Conservation (phyloP, 495 filamentous ascomycete species). For the Penicillium paxilli region DNA sequence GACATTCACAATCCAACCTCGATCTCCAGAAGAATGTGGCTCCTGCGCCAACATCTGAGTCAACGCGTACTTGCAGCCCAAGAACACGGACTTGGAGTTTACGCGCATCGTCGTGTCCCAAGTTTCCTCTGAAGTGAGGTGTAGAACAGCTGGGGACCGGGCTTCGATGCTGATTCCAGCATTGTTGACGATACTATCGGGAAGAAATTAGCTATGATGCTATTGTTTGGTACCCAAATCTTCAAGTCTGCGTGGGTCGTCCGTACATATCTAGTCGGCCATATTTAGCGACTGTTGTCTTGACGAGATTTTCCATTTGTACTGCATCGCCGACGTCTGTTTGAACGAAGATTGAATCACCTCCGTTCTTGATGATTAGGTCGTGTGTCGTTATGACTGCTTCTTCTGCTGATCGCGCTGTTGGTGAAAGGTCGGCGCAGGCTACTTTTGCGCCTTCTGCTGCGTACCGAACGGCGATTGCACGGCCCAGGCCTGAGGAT, state of each 20-base stretch:
- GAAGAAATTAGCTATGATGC: background rate
- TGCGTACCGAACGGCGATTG: constrained; percentile 44
- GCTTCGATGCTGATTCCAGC: constrained; percentile 44
- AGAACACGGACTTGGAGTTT: constrained; percentile 48
- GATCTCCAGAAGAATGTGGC: constrained; percentile 38
- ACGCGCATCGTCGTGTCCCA: constrained; percentile 48
- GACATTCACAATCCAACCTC: constrained; percentile 60
- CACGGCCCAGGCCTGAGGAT: constrained; percentile 48
- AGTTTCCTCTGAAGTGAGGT: constrained; percentile 37
- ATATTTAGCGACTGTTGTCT: constrained; percentile 34
- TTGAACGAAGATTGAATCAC: constrained; percentile 44
- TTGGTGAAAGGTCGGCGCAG: constrained; percentile 46
- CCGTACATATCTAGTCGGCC: constrained; percentile 52
- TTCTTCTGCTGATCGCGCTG: constrained; percentile 29
- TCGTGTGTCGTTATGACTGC: constrained; percentile 38
- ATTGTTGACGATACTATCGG: constrained; percentile 55
- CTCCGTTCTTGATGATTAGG: constrained; percentile 36
- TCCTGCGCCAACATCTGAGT: constrained; percentile 54
- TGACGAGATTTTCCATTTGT: constrained; percentile 40
- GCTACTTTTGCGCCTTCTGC: constrained; percentile 47
- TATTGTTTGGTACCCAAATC: background rate
- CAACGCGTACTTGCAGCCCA: constrained; percentile 52
- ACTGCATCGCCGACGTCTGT: constrained; percentile 42
- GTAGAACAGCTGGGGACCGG: constrained; percentile 24
- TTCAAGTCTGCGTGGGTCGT: too few relatives aligned